Conservation (phyloP, 257 asterid species). For the Solanum raphanifolium region DNA sequence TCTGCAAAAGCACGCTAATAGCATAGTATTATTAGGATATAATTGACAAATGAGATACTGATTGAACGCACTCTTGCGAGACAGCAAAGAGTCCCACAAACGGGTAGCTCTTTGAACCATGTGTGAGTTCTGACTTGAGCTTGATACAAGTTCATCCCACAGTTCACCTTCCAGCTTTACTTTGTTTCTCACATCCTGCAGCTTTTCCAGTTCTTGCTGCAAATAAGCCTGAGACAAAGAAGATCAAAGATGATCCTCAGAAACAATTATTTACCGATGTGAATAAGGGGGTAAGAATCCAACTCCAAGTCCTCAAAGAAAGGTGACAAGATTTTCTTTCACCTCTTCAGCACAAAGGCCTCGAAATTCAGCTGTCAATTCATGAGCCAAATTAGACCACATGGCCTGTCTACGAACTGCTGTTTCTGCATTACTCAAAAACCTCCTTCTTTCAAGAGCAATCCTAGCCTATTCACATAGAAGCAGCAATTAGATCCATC, state of each 20-base stretch:
- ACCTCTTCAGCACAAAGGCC: constrained; percentile 99
- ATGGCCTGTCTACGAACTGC: constrained; percentile 91
- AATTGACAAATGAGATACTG: background rate
- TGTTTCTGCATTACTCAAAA: constrained; percentile 90
- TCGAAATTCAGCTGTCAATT: constrained; percentile 98
- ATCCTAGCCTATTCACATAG: constrained; percentile 70
- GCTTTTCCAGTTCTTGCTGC: constrained; percentile 98
- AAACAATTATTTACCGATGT: background rate
- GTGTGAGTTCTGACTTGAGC: constrained; percentile 97
- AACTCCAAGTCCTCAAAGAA: background rate
- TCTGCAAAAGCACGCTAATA: background rate
- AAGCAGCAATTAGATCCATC: constrained; percentile 1
- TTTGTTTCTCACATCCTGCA: constrained; percentile 84
- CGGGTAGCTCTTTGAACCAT: constrained; percentile 98
- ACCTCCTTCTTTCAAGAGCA: constrained; percentile 93
- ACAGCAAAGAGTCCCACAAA: constrained; percentile 92
- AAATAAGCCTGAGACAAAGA: constrained; percentile 63
- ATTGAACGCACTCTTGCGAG: constrained; percentile 73
- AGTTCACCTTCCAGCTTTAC: constrained; percentile 95
- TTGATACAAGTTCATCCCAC: constrained; percentile 98
- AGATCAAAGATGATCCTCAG: constrained; percentile 7
- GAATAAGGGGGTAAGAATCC: background rate
- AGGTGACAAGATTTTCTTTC: background rate
- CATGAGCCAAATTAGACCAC: constrained; percentile 99
- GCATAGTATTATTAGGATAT: background rate